Evolutionary conservation across 2,329 filamentous ascomycete species (phyloP), one percentile per base, ranked within the genome.

Genomic region (Botrytis deweyae): DNA sequence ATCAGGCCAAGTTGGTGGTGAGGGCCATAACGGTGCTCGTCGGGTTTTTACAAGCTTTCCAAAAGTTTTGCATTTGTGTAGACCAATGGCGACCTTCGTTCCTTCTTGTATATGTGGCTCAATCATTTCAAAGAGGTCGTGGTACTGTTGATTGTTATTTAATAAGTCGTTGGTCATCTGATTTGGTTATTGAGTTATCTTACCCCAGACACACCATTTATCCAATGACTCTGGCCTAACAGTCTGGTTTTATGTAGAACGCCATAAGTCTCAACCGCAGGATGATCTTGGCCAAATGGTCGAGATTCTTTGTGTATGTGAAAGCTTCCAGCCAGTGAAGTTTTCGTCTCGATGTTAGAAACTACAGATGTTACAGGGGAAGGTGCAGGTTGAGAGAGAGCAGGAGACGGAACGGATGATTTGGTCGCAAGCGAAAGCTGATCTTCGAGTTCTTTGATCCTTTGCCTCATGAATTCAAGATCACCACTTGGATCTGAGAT

Each of bases 191-290:
- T 18, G 22, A 52, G 36, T 52, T 38, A 8, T 25, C 44, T 79
- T 77, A 88, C 87, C 63, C 87, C 75, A 0, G 82, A 77, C 18
- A 87, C 79, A 2, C 82, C 83, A 74, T 86, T 87, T n/a, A 88
- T 83, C 85, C 87, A 89, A 77, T 89, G 87, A 44, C 86, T 88
- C 77, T 85, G 85, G 0, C 88, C 88, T 77, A 89, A 88, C 1
- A 89, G 78, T 0, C 88, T 84, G 0, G 85, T 86, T 77, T 90
- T 91, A 75, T 88, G 86, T 33, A 84, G 83, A 14, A 88, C 80
- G n/a, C 83, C 84, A 12, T 84, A 84, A 2, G 80, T 81, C 0
- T 85, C 82, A 0, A 78, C 77, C 4, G 81, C 78, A 20, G 76
- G 63, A 38, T 83, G 78, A 14, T 82, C 81, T 42, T 87, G 84